Conservation (phyloP, 371 early-diverging fungal genomes). For the Saksenaea oblongispora region DNA sequence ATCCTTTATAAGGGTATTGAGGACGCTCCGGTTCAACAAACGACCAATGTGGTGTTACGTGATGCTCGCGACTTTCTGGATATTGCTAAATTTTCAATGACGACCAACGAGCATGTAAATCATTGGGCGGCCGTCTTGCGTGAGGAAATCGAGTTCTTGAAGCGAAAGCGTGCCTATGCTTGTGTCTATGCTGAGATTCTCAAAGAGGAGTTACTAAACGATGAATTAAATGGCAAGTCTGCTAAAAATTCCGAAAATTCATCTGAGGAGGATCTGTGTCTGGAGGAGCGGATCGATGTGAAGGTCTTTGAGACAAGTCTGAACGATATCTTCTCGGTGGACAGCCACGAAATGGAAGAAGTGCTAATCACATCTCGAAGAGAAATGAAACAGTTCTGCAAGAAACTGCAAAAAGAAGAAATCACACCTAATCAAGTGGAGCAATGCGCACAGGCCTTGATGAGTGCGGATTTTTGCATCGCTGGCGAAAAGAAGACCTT, state of each 20-base stretch:
- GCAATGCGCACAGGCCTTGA: not conserved
- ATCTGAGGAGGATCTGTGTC: slow-evolving; percentile 1
- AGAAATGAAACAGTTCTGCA: slow-evolving; percentile 2
- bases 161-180: slow-evolving; percentile 2
- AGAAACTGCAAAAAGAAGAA: not conserved
- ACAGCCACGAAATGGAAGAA: not conserved
- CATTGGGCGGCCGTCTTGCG: slow-evolving; percentile 6
- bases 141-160: slow-evolving; percentile 7
- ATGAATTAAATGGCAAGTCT: not conserved
- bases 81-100: not conserved
- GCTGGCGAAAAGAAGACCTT: not conserved
- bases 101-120: not conserved
- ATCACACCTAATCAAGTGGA: not conserved
- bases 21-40: slow-evolving; percentile 8
- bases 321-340: slow-evolving; percentile 3
- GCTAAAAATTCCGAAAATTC: slow-evolving; percentile 1
- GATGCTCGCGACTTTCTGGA: not conserved
- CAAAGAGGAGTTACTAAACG: slow-evolving; percentile 5
- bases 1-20: slow-evolving; percentile 11
- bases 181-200: slow-evolving; percentile 12
- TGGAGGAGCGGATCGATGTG: slow-evolving; percentile 4
- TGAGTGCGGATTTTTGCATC: not conserved
- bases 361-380: not conserved
- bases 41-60: slow-evolving; percentile 1
- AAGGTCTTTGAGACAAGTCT: not conserved